phyloP scores from a whole-genome alignment of 2,329 filamentous ascomycete genomes.

The Fusarium liriodendri region DNA sequence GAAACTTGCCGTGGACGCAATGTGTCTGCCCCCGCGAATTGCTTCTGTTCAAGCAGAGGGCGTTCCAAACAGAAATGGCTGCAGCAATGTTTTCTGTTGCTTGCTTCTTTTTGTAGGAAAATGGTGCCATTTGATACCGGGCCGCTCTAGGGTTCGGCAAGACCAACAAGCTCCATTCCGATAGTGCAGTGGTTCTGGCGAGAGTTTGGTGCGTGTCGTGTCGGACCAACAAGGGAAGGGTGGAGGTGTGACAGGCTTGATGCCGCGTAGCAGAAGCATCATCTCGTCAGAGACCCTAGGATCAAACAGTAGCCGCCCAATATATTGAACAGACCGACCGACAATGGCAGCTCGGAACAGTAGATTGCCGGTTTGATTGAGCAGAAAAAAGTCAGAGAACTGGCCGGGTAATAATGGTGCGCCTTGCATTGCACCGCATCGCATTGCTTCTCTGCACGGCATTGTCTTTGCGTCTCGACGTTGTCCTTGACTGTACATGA shows the following conservation, averaged over 20 bases:
- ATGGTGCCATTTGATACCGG: conserved; percentile 39
- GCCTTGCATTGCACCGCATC: conserved; percentile 11
- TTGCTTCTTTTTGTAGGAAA: conserved; percentile 33
- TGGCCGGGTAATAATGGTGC: conserved; percentile 24
- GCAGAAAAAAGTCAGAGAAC: not conserved
- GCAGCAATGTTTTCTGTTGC: conserved; percentile 32
- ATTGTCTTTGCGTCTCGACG: conserved; percentile 12
- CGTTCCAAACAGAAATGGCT: conserved; percentile 30
- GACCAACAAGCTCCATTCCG: conserved; percentile 11
- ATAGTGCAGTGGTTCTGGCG: not conserved
- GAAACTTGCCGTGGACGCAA: conserved; percentile 39
- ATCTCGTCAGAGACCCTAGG: conserved; percentile 16
- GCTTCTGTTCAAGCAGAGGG: conserved; percentile 26
- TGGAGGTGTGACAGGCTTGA: conserved; percentile 10
- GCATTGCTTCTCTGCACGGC: conserved; percentile 9
- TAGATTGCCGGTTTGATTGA: not conserved
- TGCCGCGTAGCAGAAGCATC: not conserved
- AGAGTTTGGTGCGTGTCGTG: not conserved
- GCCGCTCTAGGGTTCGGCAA: not conserved
- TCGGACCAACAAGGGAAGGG: conserved; percentile 5
- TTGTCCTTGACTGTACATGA: conserved; percentile 2
- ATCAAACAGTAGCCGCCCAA: conserved; percentile 24
- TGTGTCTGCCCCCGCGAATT: conserved; percentile 35
- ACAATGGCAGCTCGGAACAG: not conserved
- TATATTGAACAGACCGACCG: conserved; percentile 5